These are phyloP conservation scores for Acanthamoeba triangularis DNA, from an alignment of 208 protist genomes.

Conservation along the genomic window DNA sequence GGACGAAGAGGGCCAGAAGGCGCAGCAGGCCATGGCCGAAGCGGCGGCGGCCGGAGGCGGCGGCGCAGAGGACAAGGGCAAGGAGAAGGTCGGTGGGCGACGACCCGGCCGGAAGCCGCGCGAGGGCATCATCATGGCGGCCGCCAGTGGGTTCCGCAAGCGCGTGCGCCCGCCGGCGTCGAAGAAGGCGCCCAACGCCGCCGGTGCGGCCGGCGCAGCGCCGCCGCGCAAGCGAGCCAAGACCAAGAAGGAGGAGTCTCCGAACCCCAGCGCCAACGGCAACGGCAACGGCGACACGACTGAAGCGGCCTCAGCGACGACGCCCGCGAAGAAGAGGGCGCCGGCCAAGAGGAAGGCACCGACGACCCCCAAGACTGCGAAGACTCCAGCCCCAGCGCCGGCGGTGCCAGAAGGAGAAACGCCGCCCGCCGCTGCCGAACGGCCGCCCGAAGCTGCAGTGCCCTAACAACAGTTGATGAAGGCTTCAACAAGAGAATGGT, in stretches of 20 bases:
- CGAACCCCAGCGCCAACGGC: not conserved
- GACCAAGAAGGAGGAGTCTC: not conserved
- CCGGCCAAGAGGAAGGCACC: not conserved
- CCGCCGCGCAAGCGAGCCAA: not conserved
- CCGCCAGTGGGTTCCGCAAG: conserved; percentile 13
- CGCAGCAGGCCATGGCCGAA: not conserved
- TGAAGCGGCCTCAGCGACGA: not conserved
- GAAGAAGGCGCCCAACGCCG: not conserved
- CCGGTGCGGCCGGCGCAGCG: not conserved
- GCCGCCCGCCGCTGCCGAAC: no score
- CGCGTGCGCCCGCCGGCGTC: not conserved
- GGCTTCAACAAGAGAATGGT: no score
- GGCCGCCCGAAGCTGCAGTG: no score
- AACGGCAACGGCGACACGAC: no score
- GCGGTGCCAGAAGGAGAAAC: not conserved
- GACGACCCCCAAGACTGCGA: not conserved
- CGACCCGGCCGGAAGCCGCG: conserved; percentile 5
- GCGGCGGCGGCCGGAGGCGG: not conserved
- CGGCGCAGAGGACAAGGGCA: not conserved
- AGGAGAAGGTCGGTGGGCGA: not conserved
- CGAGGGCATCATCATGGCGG: conserved; percentile 13
- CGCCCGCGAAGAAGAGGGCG: not conserved
- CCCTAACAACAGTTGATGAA: no score
- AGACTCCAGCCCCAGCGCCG: not conserved
- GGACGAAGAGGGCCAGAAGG: conserved; percentile 78